Evolutionary conservation across 2,329 filamentous ascomycete genomes (phyloP), one percentile per base, ranked within the genome.

Genomic region (Penicillium decumbens): DNA sequence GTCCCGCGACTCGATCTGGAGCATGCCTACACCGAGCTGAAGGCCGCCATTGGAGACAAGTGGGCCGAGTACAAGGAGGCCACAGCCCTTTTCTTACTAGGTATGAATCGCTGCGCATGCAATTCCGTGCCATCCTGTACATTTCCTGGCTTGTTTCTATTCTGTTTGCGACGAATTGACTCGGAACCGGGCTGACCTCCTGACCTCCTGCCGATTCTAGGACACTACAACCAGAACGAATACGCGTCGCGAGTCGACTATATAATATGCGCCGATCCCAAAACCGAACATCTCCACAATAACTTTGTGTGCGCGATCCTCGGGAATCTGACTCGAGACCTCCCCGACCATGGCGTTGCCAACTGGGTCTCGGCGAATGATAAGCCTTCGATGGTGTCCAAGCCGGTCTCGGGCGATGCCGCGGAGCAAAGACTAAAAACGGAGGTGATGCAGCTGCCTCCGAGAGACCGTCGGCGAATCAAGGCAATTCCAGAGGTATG

Each of bases 281-380:
- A 75, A 50, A 75, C 71, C 24, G 77, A 79, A 62, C 79, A 81
- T 57, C 75, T 83, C 6, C 82, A 85, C 67, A 85, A 85, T 60
- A 78, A 80, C 41, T 76, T 85, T 37, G 65, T 85, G 50, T 75
- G 76, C 58, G 78, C 79, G 20, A 75, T 85, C 42, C 78, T 80
- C 54, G 78, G 75, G 20, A 85, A 85, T 59, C 72, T 78, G 20
- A 73, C 72, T 51, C 77, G 81, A 61, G 82, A 85, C 61, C 71
- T 79, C 28, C 82, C 82, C 1, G 80, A 82, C 46, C 77, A 81
- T 50, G 80, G 81, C 38, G 79, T 84, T 50, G 82, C 82, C 53
- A 78, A 75, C 59, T 85, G 80, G 80, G 82, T 85, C 41, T 79
- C 79, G 33, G 80, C 81, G 29, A 82, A 80, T 53, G 75, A 78